Conservation (phyloP, 805 yeast genomes). For the Candida endomychidarum region DNA sequence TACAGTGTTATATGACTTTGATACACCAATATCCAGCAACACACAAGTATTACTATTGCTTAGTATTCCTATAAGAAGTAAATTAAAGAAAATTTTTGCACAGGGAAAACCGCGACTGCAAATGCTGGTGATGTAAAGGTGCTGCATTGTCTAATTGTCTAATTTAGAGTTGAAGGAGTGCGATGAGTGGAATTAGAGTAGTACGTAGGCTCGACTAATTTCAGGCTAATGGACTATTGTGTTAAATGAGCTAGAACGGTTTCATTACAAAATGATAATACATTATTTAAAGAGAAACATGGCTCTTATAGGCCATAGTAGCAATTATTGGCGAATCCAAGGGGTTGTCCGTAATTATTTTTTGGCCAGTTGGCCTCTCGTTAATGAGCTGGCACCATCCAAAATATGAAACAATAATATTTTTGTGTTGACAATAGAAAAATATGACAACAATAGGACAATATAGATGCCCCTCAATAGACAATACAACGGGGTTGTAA, state of each 20-base stretch:
- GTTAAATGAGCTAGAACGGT: too few relatives aligned
- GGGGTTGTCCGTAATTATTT: not conserved
- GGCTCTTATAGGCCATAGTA: not conserved
- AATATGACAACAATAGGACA: not conserved
- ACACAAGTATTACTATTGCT: not conserved
- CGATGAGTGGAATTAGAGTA: slow-evolving; percentile 4
- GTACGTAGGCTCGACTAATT: too few relatives aligned
- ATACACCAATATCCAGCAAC: not conserved
- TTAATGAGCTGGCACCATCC: not conserved
- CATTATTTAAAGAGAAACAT: too few relatives aligned
- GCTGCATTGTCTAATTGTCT: slow-evolving; percentile 4
- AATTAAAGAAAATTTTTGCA: slow-evolving; percentile 7
- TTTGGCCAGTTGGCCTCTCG: slow-evolving; percentile 3
- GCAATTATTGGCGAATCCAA: not conserved
- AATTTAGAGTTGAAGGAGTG: slow-evolving; percentile 3
- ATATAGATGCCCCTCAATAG: not conserved
- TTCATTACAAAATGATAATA: too few relatives aligned
- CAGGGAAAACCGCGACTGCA: slow-evolving; percentile 5
- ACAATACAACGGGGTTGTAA: not conserved
- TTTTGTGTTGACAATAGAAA: not conserved
- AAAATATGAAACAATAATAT: slow-evolving; percentile 1
- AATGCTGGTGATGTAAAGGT: slow-evolving; percentile 7
- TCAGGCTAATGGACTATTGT: too few relatives aligned
- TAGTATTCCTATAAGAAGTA: slow-evolving; percentile 3
- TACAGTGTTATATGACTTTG: not conserved